Percentiles rank a stretch among this genome's conserved stretches.
Conservation (phyloP, 2,329 filamentous ascomycete species). For the Sordariomycetes sp. region DNA sequence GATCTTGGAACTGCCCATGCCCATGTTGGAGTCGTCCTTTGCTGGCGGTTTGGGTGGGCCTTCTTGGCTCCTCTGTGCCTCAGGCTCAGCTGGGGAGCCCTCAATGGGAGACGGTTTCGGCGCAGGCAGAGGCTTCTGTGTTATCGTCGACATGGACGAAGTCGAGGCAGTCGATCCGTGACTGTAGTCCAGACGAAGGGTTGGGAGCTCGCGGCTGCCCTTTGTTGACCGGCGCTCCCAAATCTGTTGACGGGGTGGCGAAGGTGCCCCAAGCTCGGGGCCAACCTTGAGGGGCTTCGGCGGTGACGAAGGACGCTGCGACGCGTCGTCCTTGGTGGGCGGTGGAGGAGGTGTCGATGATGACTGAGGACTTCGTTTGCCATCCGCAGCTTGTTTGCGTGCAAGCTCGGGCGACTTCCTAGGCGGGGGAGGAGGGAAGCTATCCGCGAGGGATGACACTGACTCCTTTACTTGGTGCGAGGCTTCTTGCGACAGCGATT, state of each 20-base stretch:
- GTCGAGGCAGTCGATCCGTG: conserved; percentile 39
- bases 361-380: neutral
- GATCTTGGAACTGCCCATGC: conserved; percentile 20
- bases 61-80: conserved; percentile 1
- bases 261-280: conserved; percentile 11
- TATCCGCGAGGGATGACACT: neutral
- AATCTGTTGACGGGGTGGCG: conserved; percentile 21
- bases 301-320: conserved; percentile 5
- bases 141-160: conserved; percentile 7
- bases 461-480: neutral
- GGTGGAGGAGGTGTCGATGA: conserved; percentile 14
- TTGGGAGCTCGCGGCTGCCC: conserved; percentile 33
- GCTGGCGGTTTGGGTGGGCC: conserved; percentile 6
- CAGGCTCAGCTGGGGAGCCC: too few species aligned
- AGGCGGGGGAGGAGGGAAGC: neutral
- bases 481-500: neutral
- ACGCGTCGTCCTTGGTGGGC: conserved; percentile 16
- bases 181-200: conserved; percentile 37
- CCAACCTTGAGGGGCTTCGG: neutral
- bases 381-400: neutral
- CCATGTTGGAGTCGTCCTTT: conserved; percentile 18
- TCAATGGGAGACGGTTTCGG: neutral
- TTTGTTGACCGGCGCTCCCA: conserved; percentile 45
- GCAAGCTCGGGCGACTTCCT: too few species aligned
- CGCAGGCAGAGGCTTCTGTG: conserved; percentile 7